These are phyloP conservation scores for Erysimum cheiri DNA, from an alignment of 441 rosid species.

Conservation along the genomic window DNA sequence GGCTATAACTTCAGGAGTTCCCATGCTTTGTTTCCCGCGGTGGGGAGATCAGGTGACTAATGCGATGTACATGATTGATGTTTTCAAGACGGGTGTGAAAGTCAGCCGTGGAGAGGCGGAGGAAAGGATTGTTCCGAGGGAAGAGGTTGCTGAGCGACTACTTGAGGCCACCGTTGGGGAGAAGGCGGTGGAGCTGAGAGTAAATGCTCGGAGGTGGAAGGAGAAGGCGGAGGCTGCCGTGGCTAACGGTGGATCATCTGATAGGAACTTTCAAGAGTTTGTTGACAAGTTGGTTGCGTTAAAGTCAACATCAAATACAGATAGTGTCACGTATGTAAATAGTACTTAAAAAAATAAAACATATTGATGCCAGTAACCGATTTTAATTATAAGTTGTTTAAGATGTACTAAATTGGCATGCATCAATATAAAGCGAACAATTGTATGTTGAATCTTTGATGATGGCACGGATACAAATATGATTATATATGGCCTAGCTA, in stretches of 20 bases:
- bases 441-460: too few species aligned
- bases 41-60: slow-evolving; percentile 51
- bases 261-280: slow-evolving; percentile 54
- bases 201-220: slow-evolving; percentile 65
- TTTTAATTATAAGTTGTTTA: too few species aligned
- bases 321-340: slow-evolving; percentile 1
- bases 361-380: too few species aligned
- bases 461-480: too few species aligned
- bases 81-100: slow-evolving; percentile 61
- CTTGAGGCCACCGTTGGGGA: slow-evolving; percentile 57
- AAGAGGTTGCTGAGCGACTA: slow-evolving; percentile 59
- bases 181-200: slow-evolving; percentile 56
- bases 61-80: slow-evolving; percentile 61
- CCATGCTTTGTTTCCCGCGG: slow-evolving; percentile 54
- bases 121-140: slow-evolving; percentile 52
- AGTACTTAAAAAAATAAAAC: too few species aligned
- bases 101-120: slow-evolving; percentile 65
- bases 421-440: too few species aligned
- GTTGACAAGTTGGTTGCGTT: slow-evolving; percentile 54
- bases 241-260: slow-evolving; percentile 68
- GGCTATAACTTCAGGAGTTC: slow-evolving; percentile 51
- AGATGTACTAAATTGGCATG: too few species aligned
- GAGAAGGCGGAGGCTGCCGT: slow-evolving; percentile 61
- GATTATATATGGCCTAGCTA: too few species aligned
- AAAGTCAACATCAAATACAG: slow-evolving; percentile 3